Evolutionary conservation across 208 protist genomes (phyloP), one percentile per base, ranked within the genome.

Genomic region (Sergeia podlipaevii): DNA sequence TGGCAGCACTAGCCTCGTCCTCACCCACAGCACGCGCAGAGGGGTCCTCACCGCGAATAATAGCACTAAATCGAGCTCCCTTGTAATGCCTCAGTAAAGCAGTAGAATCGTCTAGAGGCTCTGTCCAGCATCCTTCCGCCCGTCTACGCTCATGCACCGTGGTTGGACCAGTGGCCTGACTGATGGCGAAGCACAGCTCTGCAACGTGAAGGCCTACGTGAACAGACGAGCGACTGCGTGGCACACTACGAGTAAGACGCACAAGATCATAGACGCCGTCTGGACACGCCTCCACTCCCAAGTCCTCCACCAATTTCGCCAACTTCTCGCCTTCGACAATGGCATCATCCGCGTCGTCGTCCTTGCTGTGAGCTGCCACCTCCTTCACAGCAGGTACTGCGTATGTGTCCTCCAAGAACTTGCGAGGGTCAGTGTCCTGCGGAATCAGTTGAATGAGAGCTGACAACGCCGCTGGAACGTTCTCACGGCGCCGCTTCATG

Each of bases 151-250:
- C 82, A 61, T 90, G 82, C 13, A 86, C 71, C 39, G 60, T 55
- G 7, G 82, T 64, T 11, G 89, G 85, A 3, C 71, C 65, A 11
- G 62, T 73, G 15, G 65, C 80, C 45, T 90, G 79, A 46, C 63
- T 69, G 46, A 93, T 62, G 18, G 80, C 85, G 75, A 96, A 96
- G 57, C 83, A 90, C 52, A 96, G 61, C 70, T 96, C 85, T 3
- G 77, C 70, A 11, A 91, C 69, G 44, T 80, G 64, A 46, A 96
- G 73, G 17, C 41, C 30, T n/a, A n/a, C n/a, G 17, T 88, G 65
- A 15, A 46, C 33, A 1, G 85, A 89, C n/a, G 85, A 91, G 28
- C 69, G 83, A 50, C 77, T 96, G 36, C 79, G 85, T 11, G 85
- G 89, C 43, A 91, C 80, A 38, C 85, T 74, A n/a, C 74, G 70